Evolutionary conservation across 345 rosid genomes (phyloP).

Genomic region (Brassica rapa): DNA sequence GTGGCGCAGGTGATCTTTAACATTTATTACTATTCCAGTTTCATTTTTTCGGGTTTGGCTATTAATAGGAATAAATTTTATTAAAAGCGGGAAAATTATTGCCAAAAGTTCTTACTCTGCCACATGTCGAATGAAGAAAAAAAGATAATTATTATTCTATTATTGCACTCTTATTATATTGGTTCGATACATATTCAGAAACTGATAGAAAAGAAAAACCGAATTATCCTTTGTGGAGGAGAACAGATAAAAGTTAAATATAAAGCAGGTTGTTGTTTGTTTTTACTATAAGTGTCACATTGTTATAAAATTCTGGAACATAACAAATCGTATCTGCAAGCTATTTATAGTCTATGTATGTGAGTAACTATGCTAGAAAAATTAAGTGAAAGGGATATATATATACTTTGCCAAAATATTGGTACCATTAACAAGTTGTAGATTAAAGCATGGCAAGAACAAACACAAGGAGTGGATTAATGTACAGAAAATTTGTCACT

Average conservation of each 20-base stretch:
- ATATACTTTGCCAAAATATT: background rate
- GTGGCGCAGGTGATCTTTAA: constrained; percentile 21
- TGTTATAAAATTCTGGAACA: constrained; percentile 32
- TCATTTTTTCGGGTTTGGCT: constrained; percentile 30
- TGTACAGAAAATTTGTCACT: background rate
- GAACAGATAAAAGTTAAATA: background rate
- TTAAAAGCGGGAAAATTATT: constrained; percentile 24
- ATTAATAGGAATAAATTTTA: constrained; percentile 13
- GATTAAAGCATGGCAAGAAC: background rate
- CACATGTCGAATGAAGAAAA: constrained; percentile 24
- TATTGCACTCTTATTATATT: constrained; percentile 20
- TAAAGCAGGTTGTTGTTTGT: constrained; percentile 26
- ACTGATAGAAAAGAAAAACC: background rate
- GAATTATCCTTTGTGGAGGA: constrained; percentile 7
- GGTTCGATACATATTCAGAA: background rate
- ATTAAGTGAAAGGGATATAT: background rate
- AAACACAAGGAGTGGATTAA: background rate
- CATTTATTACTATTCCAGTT: constrained; percentile 29
- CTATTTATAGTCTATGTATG: constrained; percentile 27
- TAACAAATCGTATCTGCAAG: constrained; percentile 5
- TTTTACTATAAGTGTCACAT: constrained; percentile 27
- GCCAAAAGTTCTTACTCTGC: constrained; percentile 31
- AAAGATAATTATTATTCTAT: background rate
- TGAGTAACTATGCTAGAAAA: constrained; percentile 1
- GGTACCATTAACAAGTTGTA: background rate